Evolutionary conservation across 2,329 filamentous ascomycete species (phyloP).

Genomic region (Passalora sequoiae): DNA sequence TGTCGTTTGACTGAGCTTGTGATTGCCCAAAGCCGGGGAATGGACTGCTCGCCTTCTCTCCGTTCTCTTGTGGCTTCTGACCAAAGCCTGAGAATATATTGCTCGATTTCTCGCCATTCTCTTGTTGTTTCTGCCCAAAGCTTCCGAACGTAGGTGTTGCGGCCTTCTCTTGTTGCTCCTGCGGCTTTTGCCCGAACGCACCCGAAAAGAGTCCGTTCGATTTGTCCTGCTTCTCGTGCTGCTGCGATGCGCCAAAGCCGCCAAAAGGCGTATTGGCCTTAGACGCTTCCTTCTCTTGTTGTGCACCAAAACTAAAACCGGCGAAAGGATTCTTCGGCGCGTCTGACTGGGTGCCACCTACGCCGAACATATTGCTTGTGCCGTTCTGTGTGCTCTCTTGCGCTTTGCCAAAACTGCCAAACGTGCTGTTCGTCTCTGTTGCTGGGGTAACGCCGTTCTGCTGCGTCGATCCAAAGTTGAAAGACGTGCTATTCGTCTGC

Average conservation of each 20-base stretch:
- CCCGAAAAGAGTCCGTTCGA: constrained; percentile 2
- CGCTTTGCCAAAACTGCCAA: constrained; percentile 18
- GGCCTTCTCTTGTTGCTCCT: constrained; percentile 7
- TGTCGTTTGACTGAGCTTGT: not conserved
- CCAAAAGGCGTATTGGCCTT: constrained; percentile 9
- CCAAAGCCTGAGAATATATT: constrained; percentile 4
- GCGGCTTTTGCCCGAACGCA: constrained; percentile 9
- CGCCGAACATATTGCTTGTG: constrained; percentile 7
- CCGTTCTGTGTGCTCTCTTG: constrained; percentile 12
- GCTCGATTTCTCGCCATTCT: constrained; percentile 2
- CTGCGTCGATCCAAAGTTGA: constrained; percentile 16
- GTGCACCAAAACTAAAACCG: constrained; percentile 9
- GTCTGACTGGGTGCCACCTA: constrained; percentile 8
- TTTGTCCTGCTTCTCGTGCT: not conserved
- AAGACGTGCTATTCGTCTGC: constrained; percentile 14
- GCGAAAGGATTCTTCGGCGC: constrained; percentile 13
- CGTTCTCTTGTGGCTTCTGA: constrained; percentile 4
- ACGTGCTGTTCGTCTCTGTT: constrained; percentile 14
- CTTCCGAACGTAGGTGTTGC: not conserved
- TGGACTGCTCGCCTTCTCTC: not conserved
- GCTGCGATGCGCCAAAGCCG: constrained; percentile 4
- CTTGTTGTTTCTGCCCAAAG: constrained; percentile 7
- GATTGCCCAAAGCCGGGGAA: not conserved
- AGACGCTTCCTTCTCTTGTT: constrained; percentile 3
- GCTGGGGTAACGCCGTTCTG: constrained; percentile 17